phyloP scores from a whole-genome alignment of 345 rosid genomes.

The Dimocarpus longan region DNA sequence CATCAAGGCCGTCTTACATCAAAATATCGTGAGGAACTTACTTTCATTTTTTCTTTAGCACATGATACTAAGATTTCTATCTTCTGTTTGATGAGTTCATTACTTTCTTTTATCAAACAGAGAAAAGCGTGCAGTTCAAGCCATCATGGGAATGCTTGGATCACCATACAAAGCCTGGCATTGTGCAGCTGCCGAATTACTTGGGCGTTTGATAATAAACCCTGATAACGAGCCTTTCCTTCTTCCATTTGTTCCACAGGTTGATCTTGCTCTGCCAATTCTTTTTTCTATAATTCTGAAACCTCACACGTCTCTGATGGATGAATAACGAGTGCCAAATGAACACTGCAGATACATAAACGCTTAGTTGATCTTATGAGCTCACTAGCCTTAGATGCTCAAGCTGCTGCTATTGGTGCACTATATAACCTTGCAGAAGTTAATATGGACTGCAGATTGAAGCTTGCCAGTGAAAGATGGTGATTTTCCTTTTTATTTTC shows the following conservation, averaged over 20 bases:
- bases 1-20: conserved; percentile 74
- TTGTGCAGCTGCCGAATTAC: conserved; percentile 92
- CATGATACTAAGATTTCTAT: conserved; percentile 17
- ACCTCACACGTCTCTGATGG: neutral
- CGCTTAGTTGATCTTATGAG: conserved; percentile 89
- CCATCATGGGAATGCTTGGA: conserved; percentile 80
- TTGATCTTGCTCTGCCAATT: conserved; percentile 18
- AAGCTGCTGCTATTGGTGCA: conserved; percentile 97
- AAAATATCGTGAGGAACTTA: conserved; percentile 71
- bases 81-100: conserved; percentile 18
- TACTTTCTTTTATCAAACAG: conserved; percentile 45
- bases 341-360: conserved; percentile 72
- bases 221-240: conserved; percentile 97
- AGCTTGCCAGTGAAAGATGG: conserved; percentile 99
- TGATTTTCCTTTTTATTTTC: conserved; percentile 19
- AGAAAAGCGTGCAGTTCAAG: conserved; percentile 89
- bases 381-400: conserved; percentile 76
- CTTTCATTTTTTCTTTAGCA: conserved; percentile 10
- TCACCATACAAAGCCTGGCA: conserved; percentile 90
- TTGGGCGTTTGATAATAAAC: conserved; percentile 94
- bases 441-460: conserved; percentile 94
- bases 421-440: conserved; percentile 93
- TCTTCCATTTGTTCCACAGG: conserved; percentile 88
- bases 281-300: neutral
- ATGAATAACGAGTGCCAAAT: conserved; percentile 12